phyloP scores from a whole-genome alignment of 306 rosid species.

The Fragaria nilgerrensis region DNA sequence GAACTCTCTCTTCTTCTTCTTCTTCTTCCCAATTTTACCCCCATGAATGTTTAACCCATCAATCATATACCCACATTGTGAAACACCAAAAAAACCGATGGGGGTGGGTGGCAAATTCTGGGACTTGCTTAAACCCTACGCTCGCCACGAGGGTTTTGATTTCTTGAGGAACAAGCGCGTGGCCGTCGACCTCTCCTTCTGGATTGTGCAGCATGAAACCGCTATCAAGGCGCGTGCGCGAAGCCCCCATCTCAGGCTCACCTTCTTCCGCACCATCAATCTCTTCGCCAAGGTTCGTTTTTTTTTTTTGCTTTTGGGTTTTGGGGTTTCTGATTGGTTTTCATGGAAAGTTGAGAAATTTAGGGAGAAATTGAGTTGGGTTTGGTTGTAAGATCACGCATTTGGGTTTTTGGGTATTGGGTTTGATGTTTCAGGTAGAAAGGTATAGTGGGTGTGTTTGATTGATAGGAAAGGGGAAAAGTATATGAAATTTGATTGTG shows the following conservation, averaged over 20 bases:
- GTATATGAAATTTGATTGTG: neutral
- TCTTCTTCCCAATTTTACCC: neutral
- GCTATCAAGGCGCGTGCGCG: constrained; percentile 55
- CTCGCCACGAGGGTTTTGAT: constrained; percentile 70
- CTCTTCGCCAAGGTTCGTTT: constrained; percentile 70
- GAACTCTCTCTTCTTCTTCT: neutral
- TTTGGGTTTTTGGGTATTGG: neutral
- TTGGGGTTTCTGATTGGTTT: constrained; percentile 8
- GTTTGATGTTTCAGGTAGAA: neutral
- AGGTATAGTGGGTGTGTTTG: neutral
- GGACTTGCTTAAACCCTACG: constrained; percentile 80
- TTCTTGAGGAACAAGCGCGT: constrained; percentile 94
- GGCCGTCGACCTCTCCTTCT: constrained; percentile 85
- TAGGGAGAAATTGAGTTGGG: neutral
- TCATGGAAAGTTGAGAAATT: constrained; percentile 1
- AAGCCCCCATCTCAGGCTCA: constrained; percentile 72
- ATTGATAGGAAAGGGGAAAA: neutral
- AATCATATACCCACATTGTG: neutral
- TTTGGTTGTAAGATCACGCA: neutral
- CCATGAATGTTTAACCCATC: neutral
- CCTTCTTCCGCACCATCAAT: constrained; percentile 77
- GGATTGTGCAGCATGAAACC: constrained; percentile 84
- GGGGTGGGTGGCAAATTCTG: constrained; percentile 86
- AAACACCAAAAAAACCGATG: constrained; percentile 31
- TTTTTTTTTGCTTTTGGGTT: neutral